Evolutionary conservation across 2,329 filamentous ascomycete species (phyloP).

Genomic region (Diaporthe ilicicola): DNA sequence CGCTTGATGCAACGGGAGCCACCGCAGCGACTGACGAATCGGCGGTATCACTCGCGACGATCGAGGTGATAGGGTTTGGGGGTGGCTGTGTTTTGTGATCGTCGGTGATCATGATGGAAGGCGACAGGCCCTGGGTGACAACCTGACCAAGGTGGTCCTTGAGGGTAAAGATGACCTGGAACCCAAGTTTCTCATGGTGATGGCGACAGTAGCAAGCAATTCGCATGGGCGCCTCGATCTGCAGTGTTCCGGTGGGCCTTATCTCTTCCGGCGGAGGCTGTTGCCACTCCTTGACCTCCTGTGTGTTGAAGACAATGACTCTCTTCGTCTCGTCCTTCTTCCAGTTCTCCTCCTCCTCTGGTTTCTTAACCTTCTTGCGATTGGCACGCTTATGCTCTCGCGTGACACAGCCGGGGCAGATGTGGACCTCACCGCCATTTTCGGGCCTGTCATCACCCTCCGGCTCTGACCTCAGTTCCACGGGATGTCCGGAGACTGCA

Average conservation of each 20-base stretch:
- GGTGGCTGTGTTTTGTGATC: constrained; percentile 88
- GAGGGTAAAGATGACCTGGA: constrained; percentile 92
- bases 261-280: constrained; percentile 59
- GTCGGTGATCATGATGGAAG: constrained; percentile 95
- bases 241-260: constrained; percentile 67
- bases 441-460: constrained; percentile 77
- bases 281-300: constrained; percentile 86
- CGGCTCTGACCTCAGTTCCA: constrained; percentile 39
- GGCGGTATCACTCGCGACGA: background rate
- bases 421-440: constrained; percentile 92
- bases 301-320: constrained; percentile 91
- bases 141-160: constrained; percentile 81
- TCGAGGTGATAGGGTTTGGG: constrained; percentile 39
- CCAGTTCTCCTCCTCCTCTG: constrained; percentile 91
- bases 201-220: constrained; percentile 98
- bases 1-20: constrained; percentile 21
- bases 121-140: constrained; percentile 84
- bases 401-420: constrained; percentile 90
- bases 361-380: constrained; percentile 91
- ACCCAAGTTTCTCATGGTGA: constrained; percentile 91
- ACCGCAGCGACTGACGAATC: constrained; percentile 31
- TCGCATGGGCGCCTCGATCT: constrained; percentile 89
- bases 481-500: constrained; percentile 52
- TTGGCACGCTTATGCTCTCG: constrained; percentile 91
- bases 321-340: constrained; percentile 80